Base-by-base conservation (phyloP, 176 grass and related monocot genomes). In the Typha latifolia region DNA sequence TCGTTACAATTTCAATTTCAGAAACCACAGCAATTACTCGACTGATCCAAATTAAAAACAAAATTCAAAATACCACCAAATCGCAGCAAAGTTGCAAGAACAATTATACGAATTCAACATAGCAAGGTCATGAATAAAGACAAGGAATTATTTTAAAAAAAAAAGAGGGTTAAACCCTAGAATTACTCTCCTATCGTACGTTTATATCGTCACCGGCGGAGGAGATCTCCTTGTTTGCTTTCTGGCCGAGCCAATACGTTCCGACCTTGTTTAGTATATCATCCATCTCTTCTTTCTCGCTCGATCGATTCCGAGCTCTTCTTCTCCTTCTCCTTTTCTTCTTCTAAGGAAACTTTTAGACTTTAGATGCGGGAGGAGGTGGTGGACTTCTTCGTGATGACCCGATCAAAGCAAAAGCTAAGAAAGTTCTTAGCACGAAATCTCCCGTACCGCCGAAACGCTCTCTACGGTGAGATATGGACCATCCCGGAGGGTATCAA, bases 251-350 rank as follows among this genome's bases (percentile, higher is more conserved):
- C 74, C 83, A 95, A 78, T 86, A 95, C 14, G 64, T n/a, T 49
- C 90, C 86, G 3, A 90, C 22, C 78, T 95, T 87, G 80, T 95
- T 87, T 83, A 87, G 82, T 34, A 95, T 87, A 69, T 87, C 72
- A 66, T 90, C 86, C 90, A 90, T 95, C 78, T 82, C 62, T 61
- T 16, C 23, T 29, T 23, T 49, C 32, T 24, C 62, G 3, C 51
- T 26, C 69, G 37, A 43, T 43, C 37, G 37, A 10, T 43, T 43
- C 37, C 34, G 7, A 37, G 7, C 34, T 37, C 34, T 37, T 32
- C 34, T 49, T 0, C 11, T 47, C 15, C 19, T 5, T 67, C 67
- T 77, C 12, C 53, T 21, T 15, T 43, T 84, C 47, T 68, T 62
- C 48, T 22, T 29, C 53, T 22, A 19, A 11, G 10, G 12, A 32